Evolutionary conservation across 352 stramenopile genomes (phyloP), one percentile per base, ranked within the genome.

Genomic region (Phytophthora ohioensis): DNA sequence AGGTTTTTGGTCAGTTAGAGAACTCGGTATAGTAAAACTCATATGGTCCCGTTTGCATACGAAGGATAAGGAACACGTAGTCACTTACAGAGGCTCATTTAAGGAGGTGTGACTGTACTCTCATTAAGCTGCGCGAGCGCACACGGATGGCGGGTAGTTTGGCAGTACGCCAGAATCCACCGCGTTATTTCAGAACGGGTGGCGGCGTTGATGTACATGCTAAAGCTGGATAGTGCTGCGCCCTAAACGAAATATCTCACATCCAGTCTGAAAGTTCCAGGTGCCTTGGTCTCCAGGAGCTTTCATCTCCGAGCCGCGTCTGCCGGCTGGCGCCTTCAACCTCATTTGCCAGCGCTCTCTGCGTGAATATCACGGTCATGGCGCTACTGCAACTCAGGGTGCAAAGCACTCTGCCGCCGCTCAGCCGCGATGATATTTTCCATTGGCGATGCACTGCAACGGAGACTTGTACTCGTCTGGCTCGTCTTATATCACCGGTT

Each of bases 141-240:
- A 60, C 48, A 57, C 46, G 15, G 35, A 10, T 31, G 41, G 8
- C 41, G 10, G 3, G 10, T 34, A 39, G 17, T 47, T 43, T 17
- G 32, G 4, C 53, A 58, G 41, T 36, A 71, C 61, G 67, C 49
- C 68, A 75, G 68, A 71, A 71, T 67, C 56, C 55, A 63, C 34
- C n/a, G 49, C 17, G 31, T 48, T 54, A 52, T 57, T 64, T 59
- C 59, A 53, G 60, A 58, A 54, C 54, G 42, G 51, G 21, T 27
- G 21, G 35, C 58, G 42, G 32, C 58, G 21, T 52, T 47, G 49
- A 56, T 67, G 64, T 12, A 43, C 13, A 30, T 21, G 43, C 34
- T 54, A 30, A 42, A 41, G 55, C 59, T 59, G 47, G 64, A 71
- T 60, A 59, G 31, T 69, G 34, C 30, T 55, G 32, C 36, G 34